These are phyloP conservation scores for Penicillium argentinense DNA, from an alignment of 495 filamentous ascomycete species.

Conservation along the genomic window DNA sequence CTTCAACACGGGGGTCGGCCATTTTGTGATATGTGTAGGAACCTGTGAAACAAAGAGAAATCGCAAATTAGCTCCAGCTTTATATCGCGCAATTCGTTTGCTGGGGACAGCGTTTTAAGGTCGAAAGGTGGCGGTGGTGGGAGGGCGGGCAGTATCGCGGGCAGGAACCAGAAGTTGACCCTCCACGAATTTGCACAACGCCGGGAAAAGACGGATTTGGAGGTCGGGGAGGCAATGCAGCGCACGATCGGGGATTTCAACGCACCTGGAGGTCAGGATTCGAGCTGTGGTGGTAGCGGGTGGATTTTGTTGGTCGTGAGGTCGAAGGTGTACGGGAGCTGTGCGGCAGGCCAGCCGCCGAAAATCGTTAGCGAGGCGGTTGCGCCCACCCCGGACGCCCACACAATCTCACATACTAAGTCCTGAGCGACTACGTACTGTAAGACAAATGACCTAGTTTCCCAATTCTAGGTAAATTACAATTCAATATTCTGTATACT, in stretches of 20 bases:
- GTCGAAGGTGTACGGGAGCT: slow-evolving; percentile 42
- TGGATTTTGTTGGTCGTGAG: slow-evolving; percentile 42
- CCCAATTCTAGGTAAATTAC: too few species aligned
- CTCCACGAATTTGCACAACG: slow-evolving; percentile 31
- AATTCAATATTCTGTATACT: too few species aligned
- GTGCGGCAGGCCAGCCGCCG: slow-evolving; percentile 45
- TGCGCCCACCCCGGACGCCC: slow-evolving; percentile 37
- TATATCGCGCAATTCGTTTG: too few species aligned
- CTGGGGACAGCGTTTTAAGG: too few species aligned
- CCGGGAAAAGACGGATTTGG: slow-evolving; percentile 27
- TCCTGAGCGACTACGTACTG: slow-evolving; percentile 1
- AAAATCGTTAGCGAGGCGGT: slow-evolving; percentile 53
- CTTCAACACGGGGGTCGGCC: slow-evolving; percentile 97
- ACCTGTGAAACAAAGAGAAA: slow-evolving; percentile 27
- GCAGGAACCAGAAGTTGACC: slow-evolving; percentile 17
- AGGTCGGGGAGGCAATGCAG: slow-evolving; percentile 22
- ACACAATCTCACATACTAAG: slow-evolving; percentile 29
- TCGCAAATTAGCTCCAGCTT: too few species aligned
- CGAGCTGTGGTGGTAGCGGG: slow-evolving; percentile 37
- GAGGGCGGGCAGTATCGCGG: slow-evolving; percentile 20
- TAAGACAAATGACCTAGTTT: too few species aligned
- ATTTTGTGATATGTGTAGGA: slow-evolving; percentile 58
- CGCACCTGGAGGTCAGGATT: slow-evolving; percentile 42
- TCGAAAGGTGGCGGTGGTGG: slow-evolving; percentile 11
- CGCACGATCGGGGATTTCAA: slow-evolving; percentile 18